These are phyloP conservation scores for Corymbia citriodora DNA, from an alignment of 441 rosid genomes.

Conservation along the genomic window DNA sequence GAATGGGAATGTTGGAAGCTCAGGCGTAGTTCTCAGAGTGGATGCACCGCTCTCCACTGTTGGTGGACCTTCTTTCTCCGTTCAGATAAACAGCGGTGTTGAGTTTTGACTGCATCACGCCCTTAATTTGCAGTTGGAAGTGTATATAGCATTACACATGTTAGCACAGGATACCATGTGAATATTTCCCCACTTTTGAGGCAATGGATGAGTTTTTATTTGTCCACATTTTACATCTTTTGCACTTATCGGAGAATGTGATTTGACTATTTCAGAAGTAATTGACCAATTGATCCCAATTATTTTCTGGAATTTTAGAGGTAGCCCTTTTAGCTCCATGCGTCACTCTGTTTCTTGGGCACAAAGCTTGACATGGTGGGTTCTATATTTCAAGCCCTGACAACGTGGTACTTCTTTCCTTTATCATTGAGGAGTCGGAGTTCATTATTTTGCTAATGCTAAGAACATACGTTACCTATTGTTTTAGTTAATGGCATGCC, in stretches of 20 bases:
- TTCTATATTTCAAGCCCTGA: background rate
- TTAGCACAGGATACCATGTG: conserved; percentile 18
- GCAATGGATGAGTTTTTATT: background rate
- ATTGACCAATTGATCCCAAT: background rate
- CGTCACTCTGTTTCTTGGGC: background rate
- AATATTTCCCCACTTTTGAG: conserved; percentile 10
- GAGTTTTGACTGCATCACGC: conserved; percentile 52
- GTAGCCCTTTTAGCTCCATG: background rate
- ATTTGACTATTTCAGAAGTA: background rate
- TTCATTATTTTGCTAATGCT: background rate
- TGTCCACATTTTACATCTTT: background rate
- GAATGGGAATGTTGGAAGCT: conserved; percentile 79
- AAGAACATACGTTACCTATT: background rate
- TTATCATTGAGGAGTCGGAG: background rate
- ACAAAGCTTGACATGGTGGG: background rate
- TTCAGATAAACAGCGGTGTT: conserved; percentile 76
- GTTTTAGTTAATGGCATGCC: background rate
- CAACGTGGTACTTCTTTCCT: background rate
- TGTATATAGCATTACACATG: conserved; percentile 27
- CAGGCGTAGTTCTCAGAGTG: conserved; percentile 68
- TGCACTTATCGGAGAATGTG: background rate
- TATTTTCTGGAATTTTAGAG: background rate
- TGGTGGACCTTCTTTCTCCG: conserved; percentile 65
- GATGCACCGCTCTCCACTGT: conserved; percentile 64
- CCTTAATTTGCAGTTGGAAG: background rate